phyloP scores from a whole-genome alignment of 192 early-diverging fungal genomes.

The Paraglomus occultum region DNA sequence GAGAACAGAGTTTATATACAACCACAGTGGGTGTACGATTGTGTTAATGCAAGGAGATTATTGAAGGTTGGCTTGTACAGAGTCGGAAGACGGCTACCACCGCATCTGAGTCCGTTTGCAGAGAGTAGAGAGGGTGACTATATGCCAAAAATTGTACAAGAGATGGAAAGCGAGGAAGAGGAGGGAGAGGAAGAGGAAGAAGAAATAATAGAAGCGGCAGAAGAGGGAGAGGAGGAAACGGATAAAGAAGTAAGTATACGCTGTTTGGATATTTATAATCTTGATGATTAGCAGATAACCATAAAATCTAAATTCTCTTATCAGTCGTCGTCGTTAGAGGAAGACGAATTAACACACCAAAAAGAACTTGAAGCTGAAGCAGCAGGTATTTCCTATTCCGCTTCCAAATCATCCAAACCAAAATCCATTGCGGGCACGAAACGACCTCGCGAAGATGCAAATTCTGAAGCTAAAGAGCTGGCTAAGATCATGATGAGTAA shows the following conservation, averaged over 20 bases:
- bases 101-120: conserved; percentile 95
- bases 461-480: conserved; percentile 69
- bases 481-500: conserved; percentile 86
- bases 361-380: conserved; percentile 70
- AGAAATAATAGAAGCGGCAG: conserved; percentile 36
- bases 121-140: conserved; percentile 84
- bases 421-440: conserved; percentile 48
- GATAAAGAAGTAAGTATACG: conserved; percentile 32
- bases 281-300: not conserved
- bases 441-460: conserved; percentile 55
- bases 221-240: conserved; percentile 25
- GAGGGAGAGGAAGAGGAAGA: conserved; percentile 34
- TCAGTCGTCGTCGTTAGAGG: conserved; percentile 3
- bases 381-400: conserved; percentile 62
- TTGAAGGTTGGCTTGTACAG: conserved; percentile 65
- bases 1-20: conserved; percentile 78
- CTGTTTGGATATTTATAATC: conserved; percentile 9
- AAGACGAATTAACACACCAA: conserved; percentile 51
- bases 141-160: conserved; percentile 63
- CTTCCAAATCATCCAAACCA: conserved; percentile 28
- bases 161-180: conserved; percentile 63
- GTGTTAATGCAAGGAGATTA: conserved; percentile 80
- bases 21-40: conserved; percentile 99
- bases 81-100: conserved; percentile 78
- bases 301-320: not conserved